Percentiles rank a stretch among this genome's conserved stretches.
Conservation (phyloP, 768 basidiomycete species). For the Russula dissimulans region DNA sequence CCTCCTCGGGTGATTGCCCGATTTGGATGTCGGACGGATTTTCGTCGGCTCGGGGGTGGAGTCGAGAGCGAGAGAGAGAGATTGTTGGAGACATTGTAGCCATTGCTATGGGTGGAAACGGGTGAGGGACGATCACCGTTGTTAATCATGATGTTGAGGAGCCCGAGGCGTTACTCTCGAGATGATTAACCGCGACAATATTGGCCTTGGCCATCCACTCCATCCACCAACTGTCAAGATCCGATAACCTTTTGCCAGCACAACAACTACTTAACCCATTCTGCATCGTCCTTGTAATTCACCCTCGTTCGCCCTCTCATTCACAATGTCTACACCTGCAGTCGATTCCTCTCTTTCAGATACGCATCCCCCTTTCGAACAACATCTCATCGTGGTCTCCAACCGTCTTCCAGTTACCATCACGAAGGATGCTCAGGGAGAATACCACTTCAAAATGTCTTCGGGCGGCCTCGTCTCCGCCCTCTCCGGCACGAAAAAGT, state of each 20-base stretch:
- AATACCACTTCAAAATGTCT: constrained; percentile 99
- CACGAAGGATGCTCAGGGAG: constrained; percentile 81
- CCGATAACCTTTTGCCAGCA: constrained; percentile 10
- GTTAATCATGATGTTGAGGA: too few species aligned
- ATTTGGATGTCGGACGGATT: constrained; percentile 8
- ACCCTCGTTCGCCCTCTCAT: background rate
- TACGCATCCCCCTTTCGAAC: constrained; percentile 17
- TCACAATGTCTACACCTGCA: background rate
- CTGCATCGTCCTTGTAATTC: background rate
- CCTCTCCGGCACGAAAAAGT: constrained; percentile 96
- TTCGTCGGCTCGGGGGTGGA: background rate
- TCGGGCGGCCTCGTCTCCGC: constrained; percentile 97
- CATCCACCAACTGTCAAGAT: background rate
- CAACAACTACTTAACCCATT: background rate
- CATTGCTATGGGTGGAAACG: background rate
- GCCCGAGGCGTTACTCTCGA: background rate
- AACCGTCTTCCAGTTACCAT: constrained; percentile 96
- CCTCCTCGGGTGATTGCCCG: background rate
- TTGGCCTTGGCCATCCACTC: background rate
- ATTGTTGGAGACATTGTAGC: background rate
- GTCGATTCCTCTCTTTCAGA: background rate
- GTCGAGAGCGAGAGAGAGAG: background rate
- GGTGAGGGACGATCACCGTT: background rate
- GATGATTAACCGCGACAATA: background rate
- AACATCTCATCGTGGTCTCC: constrained; percentile 88